These are phyloP conservation scores for Lactarius hatsudake DNA, from an alignment of 768 basidiomycete genomes.

Conservation along the genomic window DNA sequence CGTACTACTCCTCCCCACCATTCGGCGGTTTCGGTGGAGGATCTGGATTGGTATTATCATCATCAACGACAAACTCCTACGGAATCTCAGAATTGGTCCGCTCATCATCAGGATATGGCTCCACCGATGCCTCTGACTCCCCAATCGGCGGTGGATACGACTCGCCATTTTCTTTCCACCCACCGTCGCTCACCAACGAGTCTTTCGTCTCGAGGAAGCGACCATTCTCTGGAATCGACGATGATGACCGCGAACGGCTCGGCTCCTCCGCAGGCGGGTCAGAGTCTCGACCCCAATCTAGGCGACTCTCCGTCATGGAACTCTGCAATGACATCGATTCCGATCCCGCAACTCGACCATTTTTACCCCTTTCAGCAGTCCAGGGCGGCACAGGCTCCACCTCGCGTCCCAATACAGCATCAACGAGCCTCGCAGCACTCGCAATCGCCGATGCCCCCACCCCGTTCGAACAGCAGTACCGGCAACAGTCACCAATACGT, in stretches of 20 bases:
- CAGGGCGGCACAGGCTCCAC: slow-evolving; percentile 32
- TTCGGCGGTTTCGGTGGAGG: slow-evolving; percentile 40
- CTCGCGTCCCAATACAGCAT: slow-evolving; percentile 35
- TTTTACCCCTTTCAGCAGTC: slow-evolving; percentile 42
- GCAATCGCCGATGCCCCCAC: slow-evolving; percentile 45
- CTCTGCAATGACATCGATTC: slow-evolving; percentile 74
- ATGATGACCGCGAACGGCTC: slow-evolving; percentile 43
- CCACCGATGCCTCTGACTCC: slow-evolving; percentile 33
- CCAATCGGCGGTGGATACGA: slow-evolving; percentile 42
- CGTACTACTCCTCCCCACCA: slow-evolving; percentile 52
- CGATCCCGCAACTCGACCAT: slow-evolving; percentile 45
- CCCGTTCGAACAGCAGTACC: slow-evolving; percentile 26
- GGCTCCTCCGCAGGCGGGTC: slow-evolving; percentile 47
- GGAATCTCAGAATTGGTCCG: slow-evolving; percentile 39
- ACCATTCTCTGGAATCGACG: slow-evolving; percentile 58
- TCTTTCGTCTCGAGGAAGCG: slow-evolving; percentile 55
- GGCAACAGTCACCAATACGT: slow-evolving; percentile 39
- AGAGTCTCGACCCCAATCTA: slow-evolving; percentile 75
- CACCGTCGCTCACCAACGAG: slow-evolving; percentile 48
- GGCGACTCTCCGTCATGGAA: slow-evolving; percentile 82
- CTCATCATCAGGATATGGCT: slow-evolving; percentile 32
- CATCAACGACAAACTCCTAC: slow-evolving; percentile 30
- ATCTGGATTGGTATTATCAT: slow-evolving; percentile 44
- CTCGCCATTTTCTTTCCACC: slow-evolving; percentile 79
- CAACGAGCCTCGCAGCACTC: slow-evolving; percentile 38